Evolutionary conservation across 129 eudicot species (phyloP), one percentile per base, ranked within the genome.

Genomic region (Flaveria sonorensis): DNA sequence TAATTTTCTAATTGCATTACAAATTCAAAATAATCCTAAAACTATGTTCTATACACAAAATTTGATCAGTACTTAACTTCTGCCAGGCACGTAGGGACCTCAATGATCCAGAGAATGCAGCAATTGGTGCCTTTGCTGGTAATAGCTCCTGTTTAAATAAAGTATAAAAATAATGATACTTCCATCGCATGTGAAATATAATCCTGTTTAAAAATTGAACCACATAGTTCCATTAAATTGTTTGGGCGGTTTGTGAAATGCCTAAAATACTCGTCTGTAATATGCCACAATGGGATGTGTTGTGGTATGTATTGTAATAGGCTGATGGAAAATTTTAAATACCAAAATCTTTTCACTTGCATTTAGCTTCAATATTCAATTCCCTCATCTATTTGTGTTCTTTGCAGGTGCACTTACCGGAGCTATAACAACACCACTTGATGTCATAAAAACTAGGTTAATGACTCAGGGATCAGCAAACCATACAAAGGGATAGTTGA

Each of bases 101-200:
- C 69, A 85, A 88, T 75, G 97, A 89, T 82, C 96, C 94, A 14
- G 97, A 95, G 72, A 95, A 95, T 82, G 99, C 99, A 70, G 79
- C 91, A 19, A 88, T 95, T 68, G 99, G 99, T 73, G 97, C 99
- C 76, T 95, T 95, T 84, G 95, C 99, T 59, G 99, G 99, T 95
- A 89, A 77, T 11, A 65, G n/a, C 66, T 70, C 40, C 64, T 16
- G 1, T 66, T 66, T 32, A 28, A 12, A 24, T 10, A 15, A 2
- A 30, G 3, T 63, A 6, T 6, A 30, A 30, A 15, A 18, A 39
- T 16, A 66, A 32, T 30, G 18, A 6, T 21, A 32, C 12, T 63
- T 28, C 6, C 20, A 14, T 63, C 46, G 6, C 23, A 32, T 60
- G 67, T 60, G 18, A 60, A 9, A 23, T 3, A 21, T 11, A 59